Conservation (phyloP, 2,329 filamentous ascomycete genomes). For the Juglanconis sp. region DNA sequence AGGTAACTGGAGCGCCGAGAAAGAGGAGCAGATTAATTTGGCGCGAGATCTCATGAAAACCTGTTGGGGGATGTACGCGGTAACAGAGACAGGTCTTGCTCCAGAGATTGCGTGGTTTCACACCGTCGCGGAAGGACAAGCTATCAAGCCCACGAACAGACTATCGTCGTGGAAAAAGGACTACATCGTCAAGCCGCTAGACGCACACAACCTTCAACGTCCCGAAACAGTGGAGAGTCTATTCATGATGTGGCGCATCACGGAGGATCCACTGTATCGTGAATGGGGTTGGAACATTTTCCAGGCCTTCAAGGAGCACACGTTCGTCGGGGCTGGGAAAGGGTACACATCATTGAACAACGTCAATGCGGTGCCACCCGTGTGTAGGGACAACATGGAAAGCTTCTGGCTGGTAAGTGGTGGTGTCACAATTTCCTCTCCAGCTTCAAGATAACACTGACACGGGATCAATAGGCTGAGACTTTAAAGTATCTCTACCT, state of each 20-base stretch:
- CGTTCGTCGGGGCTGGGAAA: slow-evolving; percentile 13
- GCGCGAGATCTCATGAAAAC: slow-evolving; percentile 70
- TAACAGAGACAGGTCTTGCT: slow-evolving; percentile 65
- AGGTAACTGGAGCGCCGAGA: slow-evolving; percentile 55
- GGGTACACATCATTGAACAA: slow-evolving; percentile 24
- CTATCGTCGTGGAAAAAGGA: slow-evolving; percentile 56
- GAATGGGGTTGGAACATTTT: slow-evolving; percentile 12
- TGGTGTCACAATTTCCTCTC: too few relatives aligned
- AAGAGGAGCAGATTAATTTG: slow-evolving; percentile 66
- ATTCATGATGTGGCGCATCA: slow-evolving; percentile 11
- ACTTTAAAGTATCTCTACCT: slow-evolving; percentile 25
- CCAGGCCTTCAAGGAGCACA: slow-evolving; percentile 17
- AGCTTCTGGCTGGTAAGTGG: slow-evolving; percentile 23
- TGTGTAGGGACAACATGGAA: slow-evolving; percentile 25
- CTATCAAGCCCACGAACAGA: slow-evolving; percentile 35
- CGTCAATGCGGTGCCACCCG: slow-evolving; percentile 22
- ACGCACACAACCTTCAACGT: slow-evolving; percentile 62
- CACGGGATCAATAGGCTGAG: slow-evolving; percentile 18
- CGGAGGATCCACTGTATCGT: slow-evolving; percentile 8
- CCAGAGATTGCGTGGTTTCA: slow-evolving; percentile 70
- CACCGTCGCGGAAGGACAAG: slow-evolving; percentile 40
- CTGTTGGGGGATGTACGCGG: slow-evolving; percentile 72
- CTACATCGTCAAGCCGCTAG: slow-evolving; percentile 59
- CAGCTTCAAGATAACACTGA: background rate
- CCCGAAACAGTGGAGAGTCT: slow-evolving; percentile 13